Evolutionary conservation across 2,329 filamentous ascomycete genomes (phyloP), one percentile per base, ranked within the genome.

Genomic region (Diaporthe ilicicola): DNA sequence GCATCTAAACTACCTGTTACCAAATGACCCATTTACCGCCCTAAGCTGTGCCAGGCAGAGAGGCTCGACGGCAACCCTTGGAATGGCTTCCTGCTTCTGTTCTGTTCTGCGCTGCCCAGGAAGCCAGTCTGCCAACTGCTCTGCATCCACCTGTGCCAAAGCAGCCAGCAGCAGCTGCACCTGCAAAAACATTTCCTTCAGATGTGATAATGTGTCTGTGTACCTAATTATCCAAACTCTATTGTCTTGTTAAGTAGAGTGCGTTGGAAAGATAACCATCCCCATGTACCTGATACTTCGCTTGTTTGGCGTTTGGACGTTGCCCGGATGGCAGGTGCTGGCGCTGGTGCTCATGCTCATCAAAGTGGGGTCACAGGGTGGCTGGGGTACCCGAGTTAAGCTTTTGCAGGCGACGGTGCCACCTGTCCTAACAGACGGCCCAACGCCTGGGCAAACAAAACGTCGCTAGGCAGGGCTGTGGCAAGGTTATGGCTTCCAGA

Each of bases 401-500:
- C 42, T 62, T 17, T 44, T 1, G 42, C 32, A 17, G 27, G 42
- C 6, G 7, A 19, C 8, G 2, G 9, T 4, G 19, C 42, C 1
- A 9, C 13, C 15, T 17, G 3, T 1, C n/a, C 42, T 48, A 62
- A 62, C 59, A 62, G 42, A 1, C 15, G 19, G 10, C n/a, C 42
- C 27, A 22, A 17, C 7, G 12, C 19, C 12, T 27, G 12, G 51
- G 19, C 39, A 62, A 42, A 48, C 56, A 48, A 32, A 62, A 17
- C 27, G 56, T 62, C 27, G 37, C 27, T 15, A 34, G 56, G 27
- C 56, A 62, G 13, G 8, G 27, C 29, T 9, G 59, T 32, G 17
- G 22, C 69, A 71, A 46, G 64, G 70, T 55, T 69, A 7, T 15
- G 65, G 55, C 70, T 71, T 71, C 70, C 39, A 71, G 70, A 71